These are phyloP conservation scores for Komagataella pastoris DNA, from an alignment of 805 yeast genomes.

Conservation along the genomic window DNA sequence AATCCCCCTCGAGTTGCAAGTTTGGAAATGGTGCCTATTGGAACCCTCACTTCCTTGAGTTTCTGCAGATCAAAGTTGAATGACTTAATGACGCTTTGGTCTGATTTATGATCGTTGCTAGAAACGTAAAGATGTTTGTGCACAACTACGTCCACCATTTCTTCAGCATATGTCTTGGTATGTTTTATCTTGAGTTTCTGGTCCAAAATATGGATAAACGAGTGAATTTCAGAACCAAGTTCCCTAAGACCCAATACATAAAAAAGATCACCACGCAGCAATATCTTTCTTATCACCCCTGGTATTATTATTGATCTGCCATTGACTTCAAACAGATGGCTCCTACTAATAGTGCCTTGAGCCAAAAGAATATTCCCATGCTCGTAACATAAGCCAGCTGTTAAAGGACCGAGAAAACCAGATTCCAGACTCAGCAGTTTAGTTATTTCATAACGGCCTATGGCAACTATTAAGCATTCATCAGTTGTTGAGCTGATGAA, in stretches of 20 bases:
- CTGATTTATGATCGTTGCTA: background rate
- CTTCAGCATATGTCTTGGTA: background rate
- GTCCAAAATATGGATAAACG: background rate
- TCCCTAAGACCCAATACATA: background rate
- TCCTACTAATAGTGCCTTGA: background rate
- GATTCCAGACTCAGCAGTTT: background rate
- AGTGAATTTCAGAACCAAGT: background rate
- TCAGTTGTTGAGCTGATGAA: background rate
- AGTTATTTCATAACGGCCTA: background rate
- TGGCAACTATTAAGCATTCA: background rate
- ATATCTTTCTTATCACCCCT: background rate
- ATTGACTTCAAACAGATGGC: background rate
- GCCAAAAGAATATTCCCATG: background rate
- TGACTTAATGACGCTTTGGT: background rate
- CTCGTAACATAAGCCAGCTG: background rate
- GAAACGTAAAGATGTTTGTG: background rate
- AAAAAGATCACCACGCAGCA: background rate
- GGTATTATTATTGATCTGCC: background rate
- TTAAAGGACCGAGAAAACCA: background rate
- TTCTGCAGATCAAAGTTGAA: background rate
- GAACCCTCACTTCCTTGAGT: background rate
- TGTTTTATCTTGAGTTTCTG: background rate
- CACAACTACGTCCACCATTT: background rate
- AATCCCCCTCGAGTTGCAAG: background rate
- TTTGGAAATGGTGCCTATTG: background rate